Evolutionary conservation across 2,329 filamentous ascomycete species (phyloP).

Genomic region (Blastomyces parvus): DNA sequence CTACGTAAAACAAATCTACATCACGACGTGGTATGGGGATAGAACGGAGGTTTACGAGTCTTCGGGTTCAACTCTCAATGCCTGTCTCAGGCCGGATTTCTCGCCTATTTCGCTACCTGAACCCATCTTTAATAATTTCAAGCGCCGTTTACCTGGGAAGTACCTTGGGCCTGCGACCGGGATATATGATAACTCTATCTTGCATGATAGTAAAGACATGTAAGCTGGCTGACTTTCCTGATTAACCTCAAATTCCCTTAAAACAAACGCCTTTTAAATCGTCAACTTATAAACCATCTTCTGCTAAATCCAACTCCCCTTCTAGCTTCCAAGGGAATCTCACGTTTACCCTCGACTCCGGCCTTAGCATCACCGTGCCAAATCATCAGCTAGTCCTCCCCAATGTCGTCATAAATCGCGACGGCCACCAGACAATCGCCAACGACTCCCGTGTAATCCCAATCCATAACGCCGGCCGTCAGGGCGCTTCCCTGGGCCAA

Average conservation of each 20-base stretch:
- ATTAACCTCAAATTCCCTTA: not conserved
- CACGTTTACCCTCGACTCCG: constrained; percentile 15
- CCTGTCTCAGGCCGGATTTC: constrained; percentile 1
- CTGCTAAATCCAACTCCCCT: not conserved
- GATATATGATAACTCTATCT: constrained; percentile 4
- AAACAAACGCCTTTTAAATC: not conserved
- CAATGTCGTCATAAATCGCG: constrained; percentile 17
- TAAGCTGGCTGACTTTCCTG: not conserved
- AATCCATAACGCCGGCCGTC: constrained; percentile 7
- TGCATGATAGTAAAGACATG: not conserved
- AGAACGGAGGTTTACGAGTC: not conserved
- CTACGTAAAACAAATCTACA: constrained; percentile 9
- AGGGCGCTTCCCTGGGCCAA: constrained; percentile 22
- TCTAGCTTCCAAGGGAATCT: constrained; percentile 12
- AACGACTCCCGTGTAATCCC: constrained; percentile 4
- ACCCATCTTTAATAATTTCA: constrained; percentile 6
- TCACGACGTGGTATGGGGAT: constrained; percentile 1
- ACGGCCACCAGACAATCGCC: constrained; percentile 10
- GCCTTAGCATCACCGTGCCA: constrained; percentile 19
- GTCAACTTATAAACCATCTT: not conserved
- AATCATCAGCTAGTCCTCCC: constrained; percentile 27
- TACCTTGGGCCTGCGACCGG: constrained; percentile 2
- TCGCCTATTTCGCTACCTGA: not conserved
- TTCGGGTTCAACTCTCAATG: not conserved
- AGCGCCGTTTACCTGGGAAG: constrained; percentile 1